Evolutionary conservation across 371 early-diverging fungal species (phyloP).

Genomic region (Actinomucor elegans): DNA sequence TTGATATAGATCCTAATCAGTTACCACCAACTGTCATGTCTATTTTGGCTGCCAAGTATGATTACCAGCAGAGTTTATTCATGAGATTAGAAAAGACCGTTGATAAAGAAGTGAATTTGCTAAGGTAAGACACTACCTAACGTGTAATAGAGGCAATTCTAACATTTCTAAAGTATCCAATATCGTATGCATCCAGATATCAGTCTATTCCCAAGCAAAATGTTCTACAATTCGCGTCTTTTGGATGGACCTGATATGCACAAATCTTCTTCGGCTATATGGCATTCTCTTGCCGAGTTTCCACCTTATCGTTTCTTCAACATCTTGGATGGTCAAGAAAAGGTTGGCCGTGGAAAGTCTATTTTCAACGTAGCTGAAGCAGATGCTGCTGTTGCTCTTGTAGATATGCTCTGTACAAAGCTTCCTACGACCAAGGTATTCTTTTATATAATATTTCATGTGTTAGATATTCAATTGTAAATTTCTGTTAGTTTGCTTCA

Average conservation of each 20-base stretch:
- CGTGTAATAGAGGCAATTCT: too few species aligned
- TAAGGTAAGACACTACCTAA: constrained; percentile 66
- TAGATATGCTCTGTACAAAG: constrained; percentile 56
- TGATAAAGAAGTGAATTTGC: constrained; percentile 67
- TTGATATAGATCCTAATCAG: constrained; percentile 87
- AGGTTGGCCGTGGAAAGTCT: constrained; percentile 66
- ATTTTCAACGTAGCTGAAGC: constrained; percentile 85
- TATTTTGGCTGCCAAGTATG: constrained; percentile 63
- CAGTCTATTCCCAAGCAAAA: constrained; percentile 76
- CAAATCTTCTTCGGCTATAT: constrained; percentile 59
- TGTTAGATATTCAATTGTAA: constrained; percentile 6
- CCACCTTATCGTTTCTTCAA: constrained; percentile 84
- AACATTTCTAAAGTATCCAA: constrained; percentile 63
- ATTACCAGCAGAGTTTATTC: constrained; percentile 92
- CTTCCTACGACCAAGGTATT: constrained; percentile 61
- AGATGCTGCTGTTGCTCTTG: constrained; percentile 69
- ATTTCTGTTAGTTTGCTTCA: constrained; percentile 75
- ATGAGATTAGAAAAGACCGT: constrained; percentile 71
- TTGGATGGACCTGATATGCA: constrained; percentile 78
- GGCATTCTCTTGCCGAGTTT: constrained; percentile 72
- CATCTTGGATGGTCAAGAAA: constrained; percentile 71
- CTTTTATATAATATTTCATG: constrained; percentile 45
- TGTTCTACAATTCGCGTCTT: constrained; percentile 82
- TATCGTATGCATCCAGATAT: constrained; percentile 98
- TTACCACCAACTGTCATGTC: constrained; percentile 94